These are phyloP conservation scores for Amanita inopinata DNA, from an alignment of 768 basidiomycete species.

Conservation along the genomic window DNA sequence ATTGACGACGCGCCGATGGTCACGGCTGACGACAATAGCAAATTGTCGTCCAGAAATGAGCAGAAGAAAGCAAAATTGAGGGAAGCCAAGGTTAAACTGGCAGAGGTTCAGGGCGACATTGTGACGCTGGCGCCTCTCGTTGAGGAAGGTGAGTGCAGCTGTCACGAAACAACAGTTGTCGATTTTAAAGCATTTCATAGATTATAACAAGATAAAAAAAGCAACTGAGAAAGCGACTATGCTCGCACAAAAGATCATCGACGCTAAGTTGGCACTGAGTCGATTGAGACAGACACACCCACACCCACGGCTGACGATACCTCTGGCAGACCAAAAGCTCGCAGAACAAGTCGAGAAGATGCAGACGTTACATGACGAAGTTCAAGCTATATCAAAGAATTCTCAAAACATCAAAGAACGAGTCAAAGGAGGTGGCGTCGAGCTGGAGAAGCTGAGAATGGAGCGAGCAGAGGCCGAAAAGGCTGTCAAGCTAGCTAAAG, in stretches of 20 bases:
- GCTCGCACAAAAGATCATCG: slow-evolving; percentile 70
- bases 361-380: slow-evolving; percentile 62
- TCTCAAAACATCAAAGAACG: slow-evolving; percentile 48
- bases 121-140: slow-evolving; percentile 55
- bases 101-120: slow-evolving; percentile 54
- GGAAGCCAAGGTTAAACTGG: slow-evolving; percentile 50
- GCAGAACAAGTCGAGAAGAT: slow-evolving; percentile 72
- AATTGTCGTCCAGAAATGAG: slow-evolving; percentile 47
- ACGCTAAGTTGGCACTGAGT: slow-evolving; percentile 70
- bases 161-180: neutral
- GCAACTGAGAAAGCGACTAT: slow-evolving; percentile 43
- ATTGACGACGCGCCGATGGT: slow-evolving; percentile 75
- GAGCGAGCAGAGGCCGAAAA: slow-evolving; percentile 66
- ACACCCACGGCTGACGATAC: slow-evolving; percentile 67
- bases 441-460: slow-evolving; percentile 48
- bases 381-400: slow-evolving; percentile 40
- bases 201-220: slow-evolving; percentile 47
- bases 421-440: slow-evolving; percentile 45
- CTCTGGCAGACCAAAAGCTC: slow-evolving; percentile 63
- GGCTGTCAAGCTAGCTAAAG: slow-evolving; percentile 44
- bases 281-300: slow-evolving; percentile 77
- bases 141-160: slow-evolving; percentile 41
- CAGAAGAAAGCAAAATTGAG: slow-evolving; percentile 65
- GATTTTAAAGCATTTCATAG: slow-evolving; percentile 23
- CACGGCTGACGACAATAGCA: slow-evolving; percentile 71